Percentiles rank a stretch among this genome's conserved stretches.
These are phyloP conservation scores for Wickerhamiella musiphila DNA, from an alignment of 805 yeast species.

Conservation along the genomic window DNA sequence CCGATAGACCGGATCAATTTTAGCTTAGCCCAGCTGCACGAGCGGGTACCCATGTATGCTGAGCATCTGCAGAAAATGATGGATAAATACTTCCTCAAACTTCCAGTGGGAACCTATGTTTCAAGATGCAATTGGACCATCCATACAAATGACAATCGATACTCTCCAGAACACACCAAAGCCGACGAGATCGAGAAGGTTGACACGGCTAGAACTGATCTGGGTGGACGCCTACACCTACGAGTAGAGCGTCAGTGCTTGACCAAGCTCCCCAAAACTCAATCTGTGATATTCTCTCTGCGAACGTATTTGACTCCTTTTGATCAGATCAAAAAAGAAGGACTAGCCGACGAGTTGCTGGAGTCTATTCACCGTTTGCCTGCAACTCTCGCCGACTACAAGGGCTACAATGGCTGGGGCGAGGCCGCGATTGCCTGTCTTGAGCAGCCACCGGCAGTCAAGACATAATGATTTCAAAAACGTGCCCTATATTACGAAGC, in stretches of 20 bases:
- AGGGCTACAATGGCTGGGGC: constrained; percentile 14
- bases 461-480: too few species aligned
- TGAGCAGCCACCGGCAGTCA: too few species aligned
- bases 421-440: constrained; percentile 9
- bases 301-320: constrained; percentile 41
- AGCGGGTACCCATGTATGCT: constrained; percentile 54
- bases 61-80: constrained; percentile 40
- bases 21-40: constrained; percentile 44
- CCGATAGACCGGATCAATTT: constrained; percentile 36
- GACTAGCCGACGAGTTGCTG: constrained; percentile 31
- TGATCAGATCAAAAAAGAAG: constrained; percentile 29
- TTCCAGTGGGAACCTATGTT: background rate
- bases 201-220: constrained; percentile 22
- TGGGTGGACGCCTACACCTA: constrained; percentile 28
- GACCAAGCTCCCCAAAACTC: constrained; percentile 32
- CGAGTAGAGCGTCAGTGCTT: constrained; percentile 44
- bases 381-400: constrained; percentile 10
- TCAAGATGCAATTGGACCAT: constrained; percentile 18
- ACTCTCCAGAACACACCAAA: constrained; percentile 12
- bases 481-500: too few species aligned
- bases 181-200: constrained; percentile 12
- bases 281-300: constrained; percentile 32
- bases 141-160: constrained; percentile 22
- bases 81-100: constrained; percentile 42
- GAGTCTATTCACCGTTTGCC: constrained; percentile 40